These are phyloP conservation scores for Nicotiana knightiana DNA, from an alignment of 257 asterid genomes.

Conservation along the genomic window DNA sequence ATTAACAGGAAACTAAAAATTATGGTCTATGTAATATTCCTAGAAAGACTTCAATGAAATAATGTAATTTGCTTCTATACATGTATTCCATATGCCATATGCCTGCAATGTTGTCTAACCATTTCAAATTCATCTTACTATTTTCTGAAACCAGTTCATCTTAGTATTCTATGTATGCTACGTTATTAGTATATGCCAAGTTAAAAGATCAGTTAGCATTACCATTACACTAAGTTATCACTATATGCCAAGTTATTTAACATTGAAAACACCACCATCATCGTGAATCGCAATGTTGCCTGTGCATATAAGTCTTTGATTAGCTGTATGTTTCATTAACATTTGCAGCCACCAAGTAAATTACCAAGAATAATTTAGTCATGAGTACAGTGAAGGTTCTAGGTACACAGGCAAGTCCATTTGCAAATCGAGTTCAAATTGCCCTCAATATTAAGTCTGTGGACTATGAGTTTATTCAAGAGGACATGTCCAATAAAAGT, in stretches of 20 bases:
- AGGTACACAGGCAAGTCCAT: conserved; percentile 24
- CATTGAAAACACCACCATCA: not conserved
- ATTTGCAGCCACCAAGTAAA: not conserved
- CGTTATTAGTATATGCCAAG: not conserved
- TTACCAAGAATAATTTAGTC: not conserved
- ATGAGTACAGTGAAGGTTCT: conserved; percentile 23
- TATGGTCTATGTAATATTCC: no score
- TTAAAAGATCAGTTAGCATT: not conserved
- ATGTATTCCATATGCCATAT: no score
- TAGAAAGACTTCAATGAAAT: no score
- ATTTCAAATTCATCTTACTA: not conserved
- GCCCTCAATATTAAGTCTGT: conserved; percentile 21
- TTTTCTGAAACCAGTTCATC: not conserved
- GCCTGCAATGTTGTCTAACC: not conserved
- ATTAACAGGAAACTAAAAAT: no score
- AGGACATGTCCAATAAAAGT: conserved; percentile 18
- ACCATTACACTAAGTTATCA: not conserved
- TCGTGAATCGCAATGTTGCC: not conserved
- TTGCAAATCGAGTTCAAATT: conserved; percentile 12
- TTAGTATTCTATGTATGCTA: not conserved
- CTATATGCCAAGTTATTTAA: not conserved
- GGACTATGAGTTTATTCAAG: conserved; percentile 18
- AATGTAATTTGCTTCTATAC: no score
- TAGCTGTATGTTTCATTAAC: not conserved
- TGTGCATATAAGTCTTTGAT: not conserved